Evolutionary conservation across 2,329 filamentous ascomycete species (phyloP).

Genomic region (Pseudocercospora musae): DNA sequence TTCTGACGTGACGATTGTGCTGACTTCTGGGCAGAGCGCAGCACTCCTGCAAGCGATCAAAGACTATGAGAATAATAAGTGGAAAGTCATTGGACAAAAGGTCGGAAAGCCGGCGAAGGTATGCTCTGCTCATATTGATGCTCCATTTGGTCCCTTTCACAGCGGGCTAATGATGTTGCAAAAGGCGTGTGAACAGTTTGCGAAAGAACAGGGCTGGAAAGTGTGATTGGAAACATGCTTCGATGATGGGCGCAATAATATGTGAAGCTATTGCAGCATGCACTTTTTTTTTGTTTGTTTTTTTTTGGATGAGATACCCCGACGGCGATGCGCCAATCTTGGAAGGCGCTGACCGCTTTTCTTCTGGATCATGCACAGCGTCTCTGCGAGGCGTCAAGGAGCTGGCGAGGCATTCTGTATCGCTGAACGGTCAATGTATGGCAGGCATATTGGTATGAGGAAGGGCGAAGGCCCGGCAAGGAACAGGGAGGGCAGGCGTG

Average conservation of each 20-base stretch:
- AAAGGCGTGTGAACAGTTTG: constrained; percentile 85
- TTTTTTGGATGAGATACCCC: constrained; percentile 19
- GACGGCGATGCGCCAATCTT: constrained; percentile 13
- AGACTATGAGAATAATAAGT: constrained; percentile 98
- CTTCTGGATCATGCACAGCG: constrained; percentile 11
- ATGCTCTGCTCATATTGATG: constrained; percentile 24
- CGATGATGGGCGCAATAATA: constrained; percentile 10
- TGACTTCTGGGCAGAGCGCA: constrained; percentile 56
- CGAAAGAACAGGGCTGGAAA: constrained; percentile 70
- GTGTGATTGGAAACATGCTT: constrained; percentile 21
- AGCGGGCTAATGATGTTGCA: constrained; percentile 6
- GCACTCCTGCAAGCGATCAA: constrained; percentile 90
- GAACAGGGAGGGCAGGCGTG: neutral
- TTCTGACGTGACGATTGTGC: constrained; percentile 16
- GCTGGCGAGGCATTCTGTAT: constrained; percentile 12
- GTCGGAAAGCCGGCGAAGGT: constrained; percentile 97
- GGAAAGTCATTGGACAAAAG: constrained; percentile 95
- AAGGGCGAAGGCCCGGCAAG: neutral
- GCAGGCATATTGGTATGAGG: neutral
- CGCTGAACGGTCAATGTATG: neutral
- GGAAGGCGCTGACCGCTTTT: constrained; percentile 5
- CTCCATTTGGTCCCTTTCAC: neutral
- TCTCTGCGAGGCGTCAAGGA: constrained; percentile 21
- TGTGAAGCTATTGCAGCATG: constrained; percentile 13
- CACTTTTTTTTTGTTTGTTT: neutral